Evolutionary conservation across 2,329 filamentous ascomycete genomes (phyloP).

Genomic region (Cercospora zeae-maydis): DNA sequence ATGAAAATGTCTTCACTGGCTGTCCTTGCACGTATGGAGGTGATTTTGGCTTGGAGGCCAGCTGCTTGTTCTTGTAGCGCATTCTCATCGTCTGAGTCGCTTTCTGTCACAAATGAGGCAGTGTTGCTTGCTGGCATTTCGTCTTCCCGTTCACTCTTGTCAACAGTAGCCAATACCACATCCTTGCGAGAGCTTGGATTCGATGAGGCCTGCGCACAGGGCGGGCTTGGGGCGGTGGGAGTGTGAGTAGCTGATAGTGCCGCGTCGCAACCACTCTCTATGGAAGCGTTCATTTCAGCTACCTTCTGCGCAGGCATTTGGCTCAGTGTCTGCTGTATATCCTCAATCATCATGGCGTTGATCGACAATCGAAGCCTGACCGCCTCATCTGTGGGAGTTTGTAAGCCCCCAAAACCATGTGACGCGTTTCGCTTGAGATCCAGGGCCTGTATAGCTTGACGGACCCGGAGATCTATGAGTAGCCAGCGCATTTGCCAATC

Average conservation of each 20-base stretch:
- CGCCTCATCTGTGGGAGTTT: not conserved
- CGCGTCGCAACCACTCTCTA: not conserved
- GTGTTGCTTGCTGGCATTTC: not conserved
- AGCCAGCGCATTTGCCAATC: conserved; percentile 3
- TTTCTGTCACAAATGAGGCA: not conserved
- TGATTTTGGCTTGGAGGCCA: conserved; percentile 15
- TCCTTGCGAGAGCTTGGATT: not conserved
- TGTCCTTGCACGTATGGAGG: conserved; percentile 16
- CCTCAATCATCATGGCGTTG: not conserved
- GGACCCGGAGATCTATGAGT: not conserved
- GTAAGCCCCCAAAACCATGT: not conserved
- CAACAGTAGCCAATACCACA: not conserved
- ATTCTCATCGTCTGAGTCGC: conserved; percentile 18
- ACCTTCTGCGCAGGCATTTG: not conserved
- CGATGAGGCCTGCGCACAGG: not conserved
- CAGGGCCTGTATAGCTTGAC: not conserved
- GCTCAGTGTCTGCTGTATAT: not conserved
- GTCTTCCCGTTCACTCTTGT: conserved; percentile 5
- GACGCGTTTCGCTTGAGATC: not conserved
- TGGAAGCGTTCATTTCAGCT: not conserved
- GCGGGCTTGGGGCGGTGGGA: not conserved
- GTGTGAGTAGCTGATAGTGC: not conserved
- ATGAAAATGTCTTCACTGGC: conserved; percentile 18
- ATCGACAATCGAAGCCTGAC: not conserved
- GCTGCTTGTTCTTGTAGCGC: conserved; percentile 13